Evolutionary conservation across 345 rosid genomes (phyloP).

Genomic region (Turritis glabra): DNA sequence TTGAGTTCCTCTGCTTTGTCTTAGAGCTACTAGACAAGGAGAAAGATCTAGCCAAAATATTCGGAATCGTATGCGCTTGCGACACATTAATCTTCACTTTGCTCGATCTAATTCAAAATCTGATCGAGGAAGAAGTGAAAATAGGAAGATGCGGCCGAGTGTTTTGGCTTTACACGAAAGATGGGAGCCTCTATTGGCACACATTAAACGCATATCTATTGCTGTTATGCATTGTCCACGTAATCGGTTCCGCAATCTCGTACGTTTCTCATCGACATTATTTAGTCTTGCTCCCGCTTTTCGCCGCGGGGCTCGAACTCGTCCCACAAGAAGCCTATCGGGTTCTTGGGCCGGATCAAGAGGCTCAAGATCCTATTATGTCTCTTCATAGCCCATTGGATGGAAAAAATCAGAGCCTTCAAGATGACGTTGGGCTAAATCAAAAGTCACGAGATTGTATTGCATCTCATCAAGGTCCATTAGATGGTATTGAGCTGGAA

Average conservation of each 20-base stretch:
- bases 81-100: conserved; percentile 37
- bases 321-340: conserved; percentile 30
- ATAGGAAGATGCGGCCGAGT: conserved; percentile 23
- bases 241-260: conserved; percentile 21
- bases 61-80: conserved; percentile 33
- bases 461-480: background rate
- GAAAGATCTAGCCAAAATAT: conserved; percentile 34
- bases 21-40: conserved; percentile 35
- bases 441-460: background rate
- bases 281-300: conserved; percentile 33
- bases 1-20: conserved; percentile 40
- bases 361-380: background rate
- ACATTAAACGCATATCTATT: conserved; percentile 21
- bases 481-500: background rate
- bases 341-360: conserved; percentile 7
- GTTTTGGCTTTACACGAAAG: conserved; percentile 24
- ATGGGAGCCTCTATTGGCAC: conserved; percentile 34
- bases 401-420: background rate
- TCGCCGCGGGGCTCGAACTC: conserved; percentile 31
- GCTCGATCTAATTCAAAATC: conserved; percentile 29
- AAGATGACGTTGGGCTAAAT: background rate
- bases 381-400: background rate
- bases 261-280: conserved; percentile 17
- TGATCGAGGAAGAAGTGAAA: conserved; percentile 21
- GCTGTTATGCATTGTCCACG: conserved; percentile 13